A percentile compares a stretch with the other conserved stretches of the same genome.
phyloP scores from a whole-genome alignment of 1,284 basidiomycete species.

The Psilocybe mexicana region DNA sequence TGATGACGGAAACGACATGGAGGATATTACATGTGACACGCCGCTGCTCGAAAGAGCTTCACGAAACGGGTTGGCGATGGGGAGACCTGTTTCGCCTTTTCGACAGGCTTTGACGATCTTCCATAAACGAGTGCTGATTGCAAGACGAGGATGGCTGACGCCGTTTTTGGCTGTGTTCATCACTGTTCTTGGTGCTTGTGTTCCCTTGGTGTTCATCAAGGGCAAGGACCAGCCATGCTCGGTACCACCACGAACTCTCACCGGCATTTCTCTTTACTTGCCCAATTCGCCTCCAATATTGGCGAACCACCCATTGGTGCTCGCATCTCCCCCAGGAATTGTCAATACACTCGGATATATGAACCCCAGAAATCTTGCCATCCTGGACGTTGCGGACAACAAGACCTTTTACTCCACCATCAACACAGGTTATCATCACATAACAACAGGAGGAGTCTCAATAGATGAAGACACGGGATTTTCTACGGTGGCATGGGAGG shows the following conservation, averaged over 20 bases:
- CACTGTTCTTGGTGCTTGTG: conserved; percentile 53
- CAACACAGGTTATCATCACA: not conserved
- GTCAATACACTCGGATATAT: conserved; percentile 42
- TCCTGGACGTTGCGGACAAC: conserved; percentile 32
- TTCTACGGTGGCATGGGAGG: conserved; percentile 16
- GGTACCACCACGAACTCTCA: not conserved
- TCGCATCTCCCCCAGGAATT: conserved; percentile 50
- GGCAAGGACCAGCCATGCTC: not conserved
- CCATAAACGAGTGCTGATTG: conserved; percentile 66
- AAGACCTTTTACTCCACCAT: conserved; percentile 6
- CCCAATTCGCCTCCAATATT: conserved; percentile 41
- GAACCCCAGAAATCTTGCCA: conserved; percentile 8
- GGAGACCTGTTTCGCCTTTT: conserved; percentile 17
- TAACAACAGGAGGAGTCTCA: conserved; percentile 13
- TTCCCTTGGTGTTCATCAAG: conserved; percentile 20
- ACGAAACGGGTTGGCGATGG: conserved; percentile 13
- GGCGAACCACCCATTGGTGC: conserved; percentile 27
- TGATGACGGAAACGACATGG: conserved; percentile 2
- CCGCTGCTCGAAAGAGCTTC: not conserved
- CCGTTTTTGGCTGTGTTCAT: conserved; percentile 61
- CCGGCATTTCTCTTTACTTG: conserved; percentile 47
- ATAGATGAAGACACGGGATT: conserved; percentile 7
- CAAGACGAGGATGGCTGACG: conserved; percentile 68
- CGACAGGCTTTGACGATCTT: conserved; percentile 57
- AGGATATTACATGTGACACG: not conserved